These are phyloP conservation scores for Colletotrichum theobromicola DNA, from an alignment of 2,329 filamentous ascomycete species.

Conservation along the genomic window DNA sequence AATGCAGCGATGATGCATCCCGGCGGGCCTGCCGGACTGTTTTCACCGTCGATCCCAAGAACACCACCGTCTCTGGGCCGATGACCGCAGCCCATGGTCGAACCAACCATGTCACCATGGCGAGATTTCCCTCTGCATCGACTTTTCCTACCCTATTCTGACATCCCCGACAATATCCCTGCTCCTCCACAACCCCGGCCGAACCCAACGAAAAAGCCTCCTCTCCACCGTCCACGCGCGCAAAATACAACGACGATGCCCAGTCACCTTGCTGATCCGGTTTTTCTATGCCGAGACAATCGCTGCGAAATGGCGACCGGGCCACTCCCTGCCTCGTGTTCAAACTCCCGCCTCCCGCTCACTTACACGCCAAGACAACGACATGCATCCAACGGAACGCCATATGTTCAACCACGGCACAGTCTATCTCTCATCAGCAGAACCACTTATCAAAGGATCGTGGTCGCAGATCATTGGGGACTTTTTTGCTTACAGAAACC, in stretches of 20 bases:
- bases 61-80: not conserved
- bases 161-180: not conserved
- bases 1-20: not conserved
- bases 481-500: not conserved
- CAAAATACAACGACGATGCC: not conserved
- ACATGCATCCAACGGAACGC: not conserved
- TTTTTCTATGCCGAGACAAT: slow-evolving; percentile 1
- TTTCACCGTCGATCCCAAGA: not conserved
- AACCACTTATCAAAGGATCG: not conserved
- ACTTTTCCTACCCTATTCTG: not conserved
- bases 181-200: not conserved
- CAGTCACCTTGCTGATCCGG: not conserved
- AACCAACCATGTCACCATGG: not conserved
- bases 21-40: not conserved
- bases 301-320: not conserved
- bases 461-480: not conserved
- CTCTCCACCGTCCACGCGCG: not conserved
- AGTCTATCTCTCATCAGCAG: not conserved
- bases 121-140: not conserved
- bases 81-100: not conserved
- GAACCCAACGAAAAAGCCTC: not conserved
- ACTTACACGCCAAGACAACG: slow-evolving; percentile 2
- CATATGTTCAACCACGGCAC: not conserved
- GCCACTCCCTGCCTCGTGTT: not conserved
- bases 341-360: not conserved